phyloP scores from a whole-genome alignment of 768 basidiomycete genomes.

The Mycena indigotica region DNA sequence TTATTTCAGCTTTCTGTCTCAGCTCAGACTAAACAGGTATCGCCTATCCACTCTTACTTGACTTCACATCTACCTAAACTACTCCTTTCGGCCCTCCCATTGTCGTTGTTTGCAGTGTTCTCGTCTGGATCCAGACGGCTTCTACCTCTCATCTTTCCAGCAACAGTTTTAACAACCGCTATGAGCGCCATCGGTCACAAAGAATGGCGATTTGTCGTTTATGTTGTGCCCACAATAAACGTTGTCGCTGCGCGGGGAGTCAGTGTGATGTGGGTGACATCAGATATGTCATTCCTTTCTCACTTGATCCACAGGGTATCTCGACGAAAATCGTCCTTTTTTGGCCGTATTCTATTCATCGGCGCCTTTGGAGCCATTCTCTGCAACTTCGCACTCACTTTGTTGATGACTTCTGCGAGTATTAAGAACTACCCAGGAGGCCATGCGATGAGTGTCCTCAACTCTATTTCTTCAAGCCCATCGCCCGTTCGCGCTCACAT shows the following conservation, averaged over 20 bases:
- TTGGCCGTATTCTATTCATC: conserved; percentile 50
- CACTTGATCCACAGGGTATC: conserved; percentile 39
- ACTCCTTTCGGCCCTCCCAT: conserved; percentile 62
- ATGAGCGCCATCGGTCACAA: conserved; percentile 88
- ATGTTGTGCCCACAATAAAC: conserved; percentile 81
- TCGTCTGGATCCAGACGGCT: conserved; percentile 50
- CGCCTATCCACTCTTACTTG: conserved; percentile 71
- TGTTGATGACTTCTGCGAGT: conserved; percentile 59
- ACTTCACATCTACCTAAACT: conserved; percentile 74
- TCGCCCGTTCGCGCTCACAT: conserved; percentile 70
- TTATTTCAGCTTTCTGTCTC: conserved; percentile 11
- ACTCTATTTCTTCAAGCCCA: conserved; percentile 34
- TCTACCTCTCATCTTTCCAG: conserved; percentile 53
- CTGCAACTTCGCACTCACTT: conserved; percentile 56
- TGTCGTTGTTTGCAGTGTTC: conserved; percentile 56
- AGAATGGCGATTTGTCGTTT: conserved; percentile 96
- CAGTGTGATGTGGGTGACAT: conserved; percentile 68
- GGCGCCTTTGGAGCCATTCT: conserved; percentile 49
- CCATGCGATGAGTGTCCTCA: conserved; percentile 63
- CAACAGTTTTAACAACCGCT: conserved; percentile 48
- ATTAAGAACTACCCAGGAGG: conserved; percentile 90
- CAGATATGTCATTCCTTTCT: conserved; percentile 30
- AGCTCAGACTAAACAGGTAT: conserved; percentile 60
- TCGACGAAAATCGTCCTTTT: conserved; percentile 48
- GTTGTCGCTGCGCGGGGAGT: conserved; percentile 73